phyloP scores from a whole-genome alignment of 345 rosid species.

The Lepidium didymum region DNA sequence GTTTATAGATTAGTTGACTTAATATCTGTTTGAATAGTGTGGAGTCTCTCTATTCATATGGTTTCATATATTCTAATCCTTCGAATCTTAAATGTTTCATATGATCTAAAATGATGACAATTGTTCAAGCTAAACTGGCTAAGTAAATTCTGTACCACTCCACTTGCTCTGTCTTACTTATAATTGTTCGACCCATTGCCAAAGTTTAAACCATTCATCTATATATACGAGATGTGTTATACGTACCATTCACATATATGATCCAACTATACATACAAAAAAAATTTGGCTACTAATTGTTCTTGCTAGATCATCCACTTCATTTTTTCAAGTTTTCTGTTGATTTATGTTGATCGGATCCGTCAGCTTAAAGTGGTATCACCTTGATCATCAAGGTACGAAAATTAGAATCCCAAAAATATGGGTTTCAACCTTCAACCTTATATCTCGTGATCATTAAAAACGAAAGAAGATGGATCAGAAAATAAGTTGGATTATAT shows the following conservation, averaged over 20 bases:
- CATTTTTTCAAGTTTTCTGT: not conserved
- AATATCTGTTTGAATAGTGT: no score
- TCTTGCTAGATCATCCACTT: not conserved
- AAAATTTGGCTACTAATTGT: no score
- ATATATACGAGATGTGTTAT: not conserved
- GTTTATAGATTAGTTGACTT: no score
- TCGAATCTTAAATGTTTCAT: no score
- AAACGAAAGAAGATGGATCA: not conserved
- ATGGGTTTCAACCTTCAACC: not conserved
- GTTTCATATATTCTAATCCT: no score
- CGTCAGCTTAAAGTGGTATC: no score
- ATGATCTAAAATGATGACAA: not conserved
- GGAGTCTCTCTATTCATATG: no score
- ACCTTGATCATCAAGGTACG: not conserved
- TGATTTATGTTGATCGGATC: not conserved
- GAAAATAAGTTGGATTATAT: conserved; percentile 3
- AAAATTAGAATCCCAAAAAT: not conserved
- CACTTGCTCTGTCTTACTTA: conserved; percentile 20
- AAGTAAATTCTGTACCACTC: conserved; percentile 10
- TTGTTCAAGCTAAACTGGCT: not conserved
- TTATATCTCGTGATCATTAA: conserved; percentile 11
- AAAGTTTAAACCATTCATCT: not conserved
- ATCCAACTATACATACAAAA: not conserved
- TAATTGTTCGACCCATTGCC: conserved; percentile 10
- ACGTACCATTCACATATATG: conserved; percentile 6